phyloP scores from a whole-genome alignment of 2,329 filamentous ascomycete genomes.

The Colletotrichum tropicale region DNA sequence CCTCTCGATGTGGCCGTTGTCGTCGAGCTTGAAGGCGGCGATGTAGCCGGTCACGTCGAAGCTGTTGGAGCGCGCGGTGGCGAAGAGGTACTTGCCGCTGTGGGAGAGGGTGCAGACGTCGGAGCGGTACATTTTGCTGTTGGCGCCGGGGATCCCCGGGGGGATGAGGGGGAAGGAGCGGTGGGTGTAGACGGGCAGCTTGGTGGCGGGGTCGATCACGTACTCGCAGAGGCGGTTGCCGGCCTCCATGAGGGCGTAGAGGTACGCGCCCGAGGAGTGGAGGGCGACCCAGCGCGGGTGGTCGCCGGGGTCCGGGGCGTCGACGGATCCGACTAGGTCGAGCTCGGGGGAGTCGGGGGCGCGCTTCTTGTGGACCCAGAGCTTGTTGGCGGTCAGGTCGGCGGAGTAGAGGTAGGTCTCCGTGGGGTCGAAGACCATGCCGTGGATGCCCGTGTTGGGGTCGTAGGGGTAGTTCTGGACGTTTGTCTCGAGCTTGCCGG shows the following conservation, averaged over 20 bases:
- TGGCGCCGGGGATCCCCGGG: slow-evolving; percentile 62
- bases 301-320: slow-evolving; percentile 73
- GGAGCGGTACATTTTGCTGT: slow-evolving; percentile 73
- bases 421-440: slow-evolving; percentile 79
- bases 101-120: slow-evolving; percentile 80
- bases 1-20: slow-evolving; percentile 72
- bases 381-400: slow-evolving; percentile 77
- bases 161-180: slow-evolving; percentile 81
- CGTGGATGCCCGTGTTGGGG: slow-evolving; percentile 74
- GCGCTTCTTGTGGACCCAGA: slow-evolving; percentile 82
- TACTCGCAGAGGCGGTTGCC: slow-evolving; percentile 85
- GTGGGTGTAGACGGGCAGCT: slow-evolving; percentile 79
- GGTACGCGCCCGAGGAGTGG: slow-evolving; percentile 76
- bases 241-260: slow-evolving; percentile 90
- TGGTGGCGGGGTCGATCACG: slow-evolving; percentile 74
- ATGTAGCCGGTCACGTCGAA: slow-evolving; percentile 82
- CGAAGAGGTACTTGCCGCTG: slow-evolving; percentile 79
- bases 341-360: slow-evolving; percentile 27
- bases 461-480: slow-evolving; percentile 78
- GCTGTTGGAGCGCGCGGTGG: slow-evolving; percentile 80
- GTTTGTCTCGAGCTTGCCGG: slow-evolving; percentile 65
- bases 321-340: slow-evolving; percentile 71
- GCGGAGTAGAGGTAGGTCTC: slow-evolving; percentile 81
- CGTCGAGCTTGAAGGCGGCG: slow-evolving; percentile 75
- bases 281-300: slow-evolving; percentile 91